Percentiles rank a stretch among this genome's conserved stretches.
Conservation (phyloP, 495 filamentous ascomycete species). For the Achaetomiella virescens region DNA sequence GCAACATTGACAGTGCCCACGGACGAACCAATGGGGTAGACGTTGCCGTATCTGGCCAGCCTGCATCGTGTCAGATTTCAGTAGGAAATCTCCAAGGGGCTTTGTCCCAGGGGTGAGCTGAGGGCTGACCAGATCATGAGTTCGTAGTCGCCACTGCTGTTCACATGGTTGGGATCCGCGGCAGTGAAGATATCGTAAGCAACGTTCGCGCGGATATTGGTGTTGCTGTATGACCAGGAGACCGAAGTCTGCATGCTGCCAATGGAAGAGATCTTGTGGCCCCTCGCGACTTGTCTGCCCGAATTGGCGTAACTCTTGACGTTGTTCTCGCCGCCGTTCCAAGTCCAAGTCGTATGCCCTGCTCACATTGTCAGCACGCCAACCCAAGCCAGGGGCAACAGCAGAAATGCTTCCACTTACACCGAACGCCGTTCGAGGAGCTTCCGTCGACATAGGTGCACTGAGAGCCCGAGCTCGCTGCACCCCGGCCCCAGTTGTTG, state of each 20-base stretch:
- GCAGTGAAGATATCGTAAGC: slow-evolving; percentile 46
- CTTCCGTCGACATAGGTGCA: slow-evolving; percentile 35
- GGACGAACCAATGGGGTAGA: slow-evolving; percentile 38
- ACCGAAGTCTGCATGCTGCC: slow-evolving; percentile 34
- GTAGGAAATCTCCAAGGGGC: background rate
- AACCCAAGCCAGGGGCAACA: too few species aligned
- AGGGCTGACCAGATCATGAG: slow-evolving; percentile 45
- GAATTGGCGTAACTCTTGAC: slow-evolving; percentile 45
- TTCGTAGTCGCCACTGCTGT: slow-evolving; percentile 42
- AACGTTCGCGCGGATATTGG: slow-evolving; percentile 38
- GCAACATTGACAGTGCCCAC: slow-evolving; percentile 27
- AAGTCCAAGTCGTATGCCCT: slow-evolving; percentile 39
- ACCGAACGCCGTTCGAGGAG: slow-evolving; percentile 26
- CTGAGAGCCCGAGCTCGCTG: slow-evolving; percentile 35
- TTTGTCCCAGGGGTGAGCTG: background rate
- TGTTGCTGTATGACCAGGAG: slow-evolving; percentile 37
- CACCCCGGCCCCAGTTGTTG: slow-evolving; percentile 40
- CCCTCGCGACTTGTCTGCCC: slow-evolving; percentile 23
- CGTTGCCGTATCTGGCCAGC: slow-evolving; percentile 33
- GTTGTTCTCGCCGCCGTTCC: slow-evolving; percentile 32
- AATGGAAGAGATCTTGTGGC: slow-evolving; percentile 24
- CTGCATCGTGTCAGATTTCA: slow-evolving; percentile 1
- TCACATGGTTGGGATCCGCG: slow-evolving; percentile 38
- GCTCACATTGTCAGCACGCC: too few species aligned
- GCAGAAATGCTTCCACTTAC: too few species aligned